Evolutionary conservation across 1,284 basidiomycete genomes (phyloP).

Genomic region (Tranzscheliella williamsii): DNA sequence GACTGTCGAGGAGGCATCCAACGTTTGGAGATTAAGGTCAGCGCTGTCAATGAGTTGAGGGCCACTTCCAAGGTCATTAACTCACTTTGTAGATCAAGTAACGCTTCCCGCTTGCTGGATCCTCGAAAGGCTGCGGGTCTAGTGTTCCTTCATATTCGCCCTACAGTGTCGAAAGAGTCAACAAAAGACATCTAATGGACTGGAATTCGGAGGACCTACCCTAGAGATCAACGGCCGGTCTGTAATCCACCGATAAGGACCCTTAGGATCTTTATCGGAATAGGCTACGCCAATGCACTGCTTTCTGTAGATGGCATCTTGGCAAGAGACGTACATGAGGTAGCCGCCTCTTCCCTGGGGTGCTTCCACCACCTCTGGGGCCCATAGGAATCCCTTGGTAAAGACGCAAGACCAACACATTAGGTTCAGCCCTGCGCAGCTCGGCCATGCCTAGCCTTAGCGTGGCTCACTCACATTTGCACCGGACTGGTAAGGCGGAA

Average conservation of each 20-base stretch:
- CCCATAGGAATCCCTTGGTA: slow-evolving; percentile 47
- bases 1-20: no score
- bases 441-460: no score
- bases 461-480: slow-evolving; percentile 10
- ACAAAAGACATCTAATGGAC: not conserved
- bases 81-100: slow-evolving; percentile 45
- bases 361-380: slow-evolving; percentile 43
- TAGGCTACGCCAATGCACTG: slow-evolving; percentile 50
- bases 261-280: slow-evolving; percentile 21
- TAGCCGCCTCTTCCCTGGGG: slow-evolving; percentile 39
- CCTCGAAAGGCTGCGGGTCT: slow-evolving; percentile 49
- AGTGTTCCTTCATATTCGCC: slow-evolving; percentile 40
- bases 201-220: slow-evolving; percentile 5
- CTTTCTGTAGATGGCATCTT: slow-evolving; percentile 27
- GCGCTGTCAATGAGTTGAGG: not conserved
- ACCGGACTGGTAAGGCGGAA: slow-evolving; percentile 31
- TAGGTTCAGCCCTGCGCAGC: no score
- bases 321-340: slow-evolving; percentile 45
- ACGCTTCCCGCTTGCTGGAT: slow-evolving; percentile 30
- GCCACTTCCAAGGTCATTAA: not conserved
- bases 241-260: slow-evolving; percentile 42
- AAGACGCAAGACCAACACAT: no score
- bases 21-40: no score
- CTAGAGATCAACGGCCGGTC: slow-evolving; percentile 37
- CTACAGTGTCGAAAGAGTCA: not conserved